A percentile compares a stretch with the other conserved stretches of the same genome.
These are phyloP conservation scores for Musa schizocarpa DNA, from an alignment of 176 grass and related monocot genomes.

Conservation along the genomic window DNA sequence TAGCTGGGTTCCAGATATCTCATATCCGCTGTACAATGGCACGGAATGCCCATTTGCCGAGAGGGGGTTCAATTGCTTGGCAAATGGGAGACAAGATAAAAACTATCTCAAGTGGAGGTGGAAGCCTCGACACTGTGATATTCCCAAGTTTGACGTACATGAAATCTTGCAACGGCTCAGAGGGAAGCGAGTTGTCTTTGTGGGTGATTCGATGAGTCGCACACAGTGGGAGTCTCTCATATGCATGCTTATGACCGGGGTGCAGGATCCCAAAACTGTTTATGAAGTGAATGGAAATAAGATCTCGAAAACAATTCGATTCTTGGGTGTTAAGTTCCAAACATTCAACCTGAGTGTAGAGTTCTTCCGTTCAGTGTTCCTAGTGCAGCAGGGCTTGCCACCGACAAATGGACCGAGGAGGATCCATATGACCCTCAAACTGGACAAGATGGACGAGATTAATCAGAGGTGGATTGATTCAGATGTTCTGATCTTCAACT, in stretches of 20 bases:
- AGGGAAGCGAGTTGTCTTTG: slow-evolving; percentile 78
- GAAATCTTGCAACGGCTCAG: slow-evolving; percentile 52
- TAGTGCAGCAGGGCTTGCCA: slow-evolving; percentile 64
- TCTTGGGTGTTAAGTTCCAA: slow-evolving; percentile 84
- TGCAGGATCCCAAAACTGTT: slow-evolving; percentile 51
- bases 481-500: slow-evolving; percentile 92
- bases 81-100: slow-evolving; percentile 66
- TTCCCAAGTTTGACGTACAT: slow-evolving; percentile 44
- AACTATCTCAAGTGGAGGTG: slow-evolving; percentile 93
- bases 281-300: slow-evolving; percentile 89
- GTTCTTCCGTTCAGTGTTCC: slow-evolving; percentile 77
- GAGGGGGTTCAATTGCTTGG: slow-evolving; percentile 88
- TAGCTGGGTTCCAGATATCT: slow-evolving; percentile 55
- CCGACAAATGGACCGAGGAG: slow-evolving; percentile 36
- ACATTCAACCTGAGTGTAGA: slow-evolving; percentile 76
- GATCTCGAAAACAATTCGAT: slow-evolving; percentile 88
- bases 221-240: slow-evolving; percentile 99
- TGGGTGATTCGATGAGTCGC: slow-evolving; percentile 92
- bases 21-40: slow-evolving; percentile 73
- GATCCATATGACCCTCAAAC: slow-evolving; percentile 55
- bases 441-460: slow-evolving; percentile 70
- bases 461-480: slow-evolving; percentile 57
- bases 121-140: slow-evolving; percentile 61
- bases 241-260: slow-evolving; percentile 91
- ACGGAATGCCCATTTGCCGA: slow-evolving; percentile 75